Percentiles rank a stretch among this genome's conserved stretches.
Conservation (phyloP, 768 basidiomycete genomes). For the Mycena pura region DNA sequence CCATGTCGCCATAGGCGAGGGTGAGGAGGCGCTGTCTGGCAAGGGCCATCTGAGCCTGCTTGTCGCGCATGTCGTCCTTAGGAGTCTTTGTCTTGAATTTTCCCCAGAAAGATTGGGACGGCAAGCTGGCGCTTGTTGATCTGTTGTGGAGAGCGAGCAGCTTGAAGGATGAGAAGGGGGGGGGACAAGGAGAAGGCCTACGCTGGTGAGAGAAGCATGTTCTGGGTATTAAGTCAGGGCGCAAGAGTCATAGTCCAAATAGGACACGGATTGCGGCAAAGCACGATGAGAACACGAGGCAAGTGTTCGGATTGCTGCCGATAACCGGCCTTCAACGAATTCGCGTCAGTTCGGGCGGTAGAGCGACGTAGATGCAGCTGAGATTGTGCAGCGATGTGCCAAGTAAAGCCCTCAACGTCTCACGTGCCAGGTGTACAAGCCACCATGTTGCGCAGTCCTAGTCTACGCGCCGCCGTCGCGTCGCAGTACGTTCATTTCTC, state of each 20-base stretch:
- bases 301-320: conserved; percentile 18
- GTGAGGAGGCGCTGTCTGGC: conserved; percentile 80
- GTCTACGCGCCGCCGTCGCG: neutral
- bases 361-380: neutral
- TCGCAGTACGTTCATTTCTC: conserved; percentile 13
- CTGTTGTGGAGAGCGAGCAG: conserved; percentile 53
- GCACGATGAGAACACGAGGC: conserved; percentile 71
- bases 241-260: conserved; percentile 37
- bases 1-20: conserved; percentile 84
- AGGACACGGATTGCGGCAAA: conserved; percentile 28
- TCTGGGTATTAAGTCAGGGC: conserved; percentile 33
- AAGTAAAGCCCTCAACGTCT: too few species aligned
- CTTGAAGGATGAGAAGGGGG: conserved; percentile 37
- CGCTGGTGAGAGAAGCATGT: conserved; percentile 87
- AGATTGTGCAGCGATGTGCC: too few species aligned
- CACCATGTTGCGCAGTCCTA: conserved; percentile 6
- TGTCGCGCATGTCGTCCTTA: conserved; percentile 70
- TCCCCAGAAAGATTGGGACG: conserved; percentile 62
- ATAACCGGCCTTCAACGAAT: neutral
- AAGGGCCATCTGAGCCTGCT: conserved; percentile 68
- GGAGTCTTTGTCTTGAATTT: conserved; percentile 71
- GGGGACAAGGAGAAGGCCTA: conserved; percentile 47
- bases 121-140: conserved; percentile 67
- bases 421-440: too few species aligned
- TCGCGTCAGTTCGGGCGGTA: neutral